Evolutionary conservation across 345 rosid species (phyloP), one percentile per base, ranked within the genome.

Genomic region (Heritiera littoralis): DNA sequence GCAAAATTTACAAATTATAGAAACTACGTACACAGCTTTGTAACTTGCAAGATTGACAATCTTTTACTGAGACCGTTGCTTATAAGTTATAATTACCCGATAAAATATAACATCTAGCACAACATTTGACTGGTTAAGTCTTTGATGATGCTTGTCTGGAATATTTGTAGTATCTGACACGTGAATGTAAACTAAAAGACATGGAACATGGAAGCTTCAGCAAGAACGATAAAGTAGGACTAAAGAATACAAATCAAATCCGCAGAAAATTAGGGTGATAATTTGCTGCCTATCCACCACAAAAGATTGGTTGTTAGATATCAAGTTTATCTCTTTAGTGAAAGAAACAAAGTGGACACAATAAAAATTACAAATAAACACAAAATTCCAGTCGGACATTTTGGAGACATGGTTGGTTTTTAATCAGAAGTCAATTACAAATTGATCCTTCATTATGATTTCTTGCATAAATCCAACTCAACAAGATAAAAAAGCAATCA

Each of bases 101-200:
- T 40, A 40, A 3, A 40, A 40, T 4, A 38, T 38, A 38, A 2
- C 43, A n/a, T 56, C 9, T 56, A 20, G 32, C 32, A 58, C 30
- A 10, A 61, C 15, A 59, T 61, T 61, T 61, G 66, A 61, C 66
- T 28, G 28, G 38, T 28, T 28, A 11, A 28, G 17, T 17, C 5
- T 28, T 15, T 30, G 66, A 61, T 61, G 66, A 61, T 61, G 66
- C 20, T 28, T 70, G 12, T 48, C 20, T 35, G 20, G 58, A 23
- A 13, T 70, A 70, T 49, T 49, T 70, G 74, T 28, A 49, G 48
- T 13, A 28, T 69, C 48, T 28, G 35, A 48, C 74, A 23, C 74
- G 40, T 70, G 74, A 70, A 70, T 70, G 18, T 49, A 30, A 49
- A 49, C 41, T 49, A 49, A 30, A 70, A 14, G 74, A 49, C 59